Evolutionary conservation across 2,329 filamentous ascomycete species (phyloP).

Genomic region (Penicillium sp.): DNA sequence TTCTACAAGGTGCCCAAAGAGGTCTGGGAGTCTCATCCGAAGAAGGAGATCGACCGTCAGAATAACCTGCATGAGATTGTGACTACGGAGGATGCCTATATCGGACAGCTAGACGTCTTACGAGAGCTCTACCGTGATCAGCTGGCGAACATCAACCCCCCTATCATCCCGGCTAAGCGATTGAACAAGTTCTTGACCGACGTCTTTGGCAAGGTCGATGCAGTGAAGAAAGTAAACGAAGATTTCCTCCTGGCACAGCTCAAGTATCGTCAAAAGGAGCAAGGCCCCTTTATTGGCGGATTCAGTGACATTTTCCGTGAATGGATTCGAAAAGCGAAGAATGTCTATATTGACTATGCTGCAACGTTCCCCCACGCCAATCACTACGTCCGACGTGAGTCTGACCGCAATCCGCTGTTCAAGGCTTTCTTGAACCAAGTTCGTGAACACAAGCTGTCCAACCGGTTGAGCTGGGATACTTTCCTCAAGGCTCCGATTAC

Average conservation of each 20-base stretch:
- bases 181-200: slow-evolving; percentile 79
- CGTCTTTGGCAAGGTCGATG: slow-evolving; percentile 90
- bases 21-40: slow-evolving; percentile 71
- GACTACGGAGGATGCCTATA: slow-evolving; percentile 88
- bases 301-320: slow-evolving; percentile 98
- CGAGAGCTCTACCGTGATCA: slow-evolving; percentile 84
- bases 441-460: slow-evolving; percentile 76
- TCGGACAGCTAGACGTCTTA: slow-evolving; percentile 86
- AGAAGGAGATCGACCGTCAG: slow-evolving; percentile 90
- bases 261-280: slow-evolving; percentile 95
- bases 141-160: slow-evolving; percentile 72
- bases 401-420: slow-evolving; percentile 84
- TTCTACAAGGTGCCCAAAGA: slow-evolving; percentile 86
- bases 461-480: slow-evolving; percentile 89
- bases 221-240: slow-evolving; percentile 88
- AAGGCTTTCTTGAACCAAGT: slow-evolving; percentile 82
- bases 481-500: slow-evolving; percentile 94
- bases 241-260: slow-evolving; percentile 90
- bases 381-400: slow-evolving; percentile 82
- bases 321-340: slow-evolving; percentile 94
- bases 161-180: slow-evolving; percentile 79
- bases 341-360: slow-evolving; percentile 90
- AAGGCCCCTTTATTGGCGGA: slow-evolving; percentile 90
- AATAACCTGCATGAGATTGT: slow-evolving; percentile 96
- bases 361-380: slow-evolving; percentile 83